Evolutionary conservation across 768 basidiomycete species (phyloP).

Genomic region (Pluteus cervinus): DNA sequence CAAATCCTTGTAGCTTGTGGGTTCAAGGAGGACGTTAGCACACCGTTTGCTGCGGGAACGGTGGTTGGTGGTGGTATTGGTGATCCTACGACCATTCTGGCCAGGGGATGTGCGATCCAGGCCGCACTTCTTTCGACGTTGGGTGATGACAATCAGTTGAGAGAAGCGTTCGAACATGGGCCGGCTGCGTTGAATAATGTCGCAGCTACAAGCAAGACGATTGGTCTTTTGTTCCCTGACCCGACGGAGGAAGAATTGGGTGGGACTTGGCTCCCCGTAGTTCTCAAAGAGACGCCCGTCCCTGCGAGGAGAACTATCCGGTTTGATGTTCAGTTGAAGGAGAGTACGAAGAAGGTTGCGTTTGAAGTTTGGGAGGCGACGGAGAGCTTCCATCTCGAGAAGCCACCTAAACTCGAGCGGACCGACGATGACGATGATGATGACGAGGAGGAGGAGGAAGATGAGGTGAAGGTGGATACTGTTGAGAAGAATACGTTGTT

Average conservation of each 20-base stretch:
- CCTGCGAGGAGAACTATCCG: constrained; percentile 58
- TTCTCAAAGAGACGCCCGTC: constrained; percentile 65
- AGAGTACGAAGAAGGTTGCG: constrained; percentile 40
- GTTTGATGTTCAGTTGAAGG: constrained; percentile 49
- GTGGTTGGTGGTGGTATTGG: constrained; percentile 68
- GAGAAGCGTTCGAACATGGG: constrained; percentile 37
- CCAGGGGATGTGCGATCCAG: constrained; percentile 73
- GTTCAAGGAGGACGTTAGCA: constrained; percentile 56
- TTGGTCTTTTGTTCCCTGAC: constrained; percentile 64
- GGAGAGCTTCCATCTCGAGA: constrained; percentile 62
- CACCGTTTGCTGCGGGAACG: constrained; percentile 61
- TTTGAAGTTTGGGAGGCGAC: constrained; percentile 77
- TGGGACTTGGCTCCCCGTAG: constrained; percentile 59
- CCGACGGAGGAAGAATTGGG: constrained; percentile 38
- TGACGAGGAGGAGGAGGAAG: constrained; percentile 41
- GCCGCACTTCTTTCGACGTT: constrained; percentile 55
- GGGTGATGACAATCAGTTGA: constrained; percentile 44
- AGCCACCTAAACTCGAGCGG: constrained; percentile 39
- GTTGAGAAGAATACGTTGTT: constrained; percentile 50
- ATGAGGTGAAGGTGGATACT: constrained; percentile 57
- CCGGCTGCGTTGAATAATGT: constrained; percentile 31
- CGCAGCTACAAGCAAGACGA: constrained; percentile 52
- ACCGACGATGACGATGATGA: constrained; percentile 54
- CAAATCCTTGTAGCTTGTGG: constrained; percentile 38
- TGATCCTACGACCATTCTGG: constrained; percentile 73